Conservation (phyloP, 805 yeast species). For the Ogataea sp. region DNA sequence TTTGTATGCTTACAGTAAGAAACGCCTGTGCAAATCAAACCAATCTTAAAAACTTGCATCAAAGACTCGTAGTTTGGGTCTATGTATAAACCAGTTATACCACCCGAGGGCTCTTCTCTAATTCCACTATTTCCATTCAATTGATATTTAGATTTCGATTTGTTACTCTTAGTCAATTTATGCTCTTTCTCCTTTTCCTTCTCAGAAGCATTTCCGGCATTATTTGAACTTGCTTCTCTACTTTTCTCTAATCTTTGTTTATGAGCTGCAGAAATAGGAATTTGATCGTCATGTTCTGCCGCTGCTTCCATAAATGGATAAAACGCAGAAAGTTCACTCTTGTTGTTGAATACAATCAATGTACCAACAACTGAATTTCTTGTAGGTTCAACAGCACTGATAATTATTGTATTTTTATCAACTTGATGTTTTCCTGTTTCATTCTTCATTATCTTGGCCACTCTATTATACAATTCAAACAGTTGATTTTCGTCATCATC, state of each 20-base stretch:
- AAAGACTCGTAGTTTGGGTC: slow-evolving; percentile 46
- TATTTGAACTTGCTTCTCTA: too few relatives aligned
- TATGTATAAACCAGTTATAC: slow-evolving; percentile 43
- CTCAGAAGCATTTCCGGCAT: too few relatives aligned
- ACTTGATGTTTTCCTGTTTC: slow-evolving; percentile 1
- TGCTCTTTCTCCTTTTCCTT: too few relatives aligned
- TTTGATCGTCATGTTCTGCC: slow-evolving; percentile 4
- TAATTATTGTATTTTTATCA: slow-evolving; percentile 29
- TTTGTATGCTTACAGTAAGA: slow-evolving; percentile 32
- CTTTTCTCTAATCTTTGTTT: background rate
- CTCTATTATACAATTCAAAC: slow-evolving; percentile 28
- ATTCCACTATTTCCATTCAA: background rate
- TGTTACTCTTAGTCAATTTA: background rate
- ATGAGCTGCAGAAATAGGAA: background rate
- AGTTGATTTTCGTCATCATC: slow-evolving; percentile 18
- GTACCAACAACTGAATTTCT: slow-evolving; percentile 46
- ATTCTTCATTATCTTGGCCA: slow-evolving; percentile 22
- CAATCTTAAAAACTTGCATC: slow-evolving; percentile 45
- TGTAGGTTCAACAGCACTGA: slow-evolving; percentile 46
- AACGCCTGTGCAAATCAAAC: slow-evolving; percentile 49
- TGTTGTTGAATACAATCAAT: slow-evolving; percentile 37
- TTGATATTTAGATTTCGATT: background rate
- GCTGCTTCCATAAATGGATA: slow-evolving; percentile 45
- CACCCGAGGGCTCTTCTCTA: slow-evolving; percentile 24
- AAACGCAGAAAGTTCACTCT: slow-evolving; percentile 35